Evolutionary conservation across 768 basidiomycete genomes (phyloP).

Genomic region (Auricularia cornea): DNA sequence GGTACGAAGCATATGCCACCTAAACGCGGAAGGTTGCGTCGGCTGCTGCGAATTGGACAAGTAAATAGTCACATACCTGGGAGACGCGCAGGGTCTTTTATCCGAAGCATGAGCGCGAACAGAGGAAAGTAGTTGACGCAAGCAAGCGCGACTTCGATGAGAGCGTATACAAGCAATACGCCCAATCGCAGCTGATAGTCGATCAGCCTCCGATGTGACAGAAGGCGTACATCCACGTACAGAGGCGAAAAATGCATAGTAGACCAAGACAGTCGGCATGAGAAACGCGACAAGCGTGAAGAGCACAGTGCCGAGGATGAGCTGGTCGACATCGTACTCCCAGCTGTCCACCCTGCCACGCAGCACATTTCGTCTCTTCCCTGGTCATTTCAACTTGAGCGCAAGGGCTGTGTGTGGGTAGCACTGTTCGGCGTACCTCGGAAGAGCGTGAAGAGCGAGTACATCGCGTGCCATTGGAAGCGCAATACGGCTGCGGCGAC

Average conservation of each 20-base stretch:
- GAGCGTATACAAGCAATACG: constrained; percentile 51
- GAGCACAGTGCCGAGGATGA: constrained; percentile 87
- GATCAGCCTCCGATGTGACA: not conserved
- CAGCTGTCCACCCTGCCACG: constrained; percentile 84
- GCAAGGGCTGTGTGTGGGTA: not conserved
- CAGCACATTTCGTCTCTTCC: constrained; percentile 81
- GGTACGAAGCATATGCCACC: not conserved
- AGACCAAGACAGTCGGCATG: constrained; percentile 78
- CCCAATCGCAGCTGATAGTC: constrained; percentile 40
- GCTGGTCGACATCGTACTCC: constrained; percentile 87
- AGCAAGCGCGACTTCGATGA: constrained; percentile 55
- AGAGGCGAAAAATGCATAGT: constrained; percentile 71
- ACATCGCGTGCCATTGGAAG: constrained; percentile 46
- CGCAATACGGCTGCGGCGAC: constrained; percentile 54
- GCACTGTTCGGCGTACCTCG: constrained; percentile 38
- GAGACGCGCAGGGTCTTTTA: constrained; percentile 75
- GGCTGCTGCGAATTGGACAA: not conserved
- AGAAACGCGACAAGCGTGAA: constrained; percentile 77
- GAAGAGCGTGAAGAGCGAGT: constrained; percentile 83
- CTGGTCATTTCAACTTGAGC: constrained; percentile 31
- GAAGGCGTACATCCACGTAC: constrained; percentile 31
- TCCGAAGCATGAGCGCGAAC: constrained; percentile 74
- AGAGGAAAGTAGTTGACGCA: constrained; percentile 91
- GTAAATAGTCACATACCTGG: constrained; percentile 45
- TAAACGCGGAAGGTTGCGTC: not conserved